phyloP scores from a whole-genome alignment of 495 filamentous ascomycete species.

The Podospora tetraspora region DNA sequence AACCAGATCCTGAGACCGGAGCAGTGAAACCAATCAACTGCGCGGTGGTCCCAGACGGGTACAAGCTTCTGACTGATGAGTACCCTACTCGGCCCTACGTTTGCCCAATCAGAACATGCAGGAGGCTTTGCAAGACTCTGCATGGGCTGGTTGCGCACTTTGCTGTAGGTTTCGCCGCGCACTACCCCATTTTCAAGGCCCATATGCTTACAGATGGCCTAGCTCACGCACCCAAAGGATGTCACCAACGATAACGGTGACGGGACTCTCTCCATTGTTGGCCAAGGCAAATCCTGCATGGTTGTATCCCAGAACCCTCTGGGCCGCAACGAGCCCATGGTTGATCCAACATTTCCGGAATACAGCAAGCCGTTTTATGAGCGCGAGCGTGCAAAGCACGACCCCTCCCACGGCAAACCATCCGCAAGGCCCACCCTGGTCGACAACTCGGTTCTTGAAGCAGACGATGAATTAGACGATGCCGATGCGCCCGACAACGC shows the following conservation, averaged over 20 bases:
- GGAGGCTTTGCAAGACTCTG: not conserved
- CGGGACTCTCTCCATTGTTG: constrained; percentile 13
- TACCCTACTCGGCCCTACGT: not conserved
- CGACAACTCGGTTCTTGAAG: not conserved
- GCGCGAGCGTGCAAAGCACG: not conserved
- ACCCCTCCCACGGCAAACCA: not conserved
- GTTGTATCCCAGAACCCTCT: constrained; percentile 16
- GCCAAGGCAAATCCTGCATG: not conserved
- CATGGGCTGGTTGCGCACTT: not conserved
- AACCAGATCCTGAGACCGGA: not conserved
- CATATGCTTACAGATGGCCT: not conserved
- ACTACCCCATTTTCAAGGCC: not conserved
- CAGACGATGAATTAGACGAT: not conserved
- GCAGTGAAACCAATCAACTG: not conserved
- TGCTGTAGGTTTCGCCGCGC: not conserved
- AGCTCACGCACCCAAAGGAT: not conserved
- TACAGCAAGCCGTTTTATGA: not conserved
- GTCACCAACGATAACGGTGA: constrained; percentile 18
- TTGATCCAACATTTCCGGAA: constrained; percentile 4
- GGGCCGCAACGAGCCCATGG: constrained; percentile 5
- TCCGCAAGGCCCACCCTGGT: not conserved
- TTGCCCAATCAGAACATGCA: constrained; percentile 1
- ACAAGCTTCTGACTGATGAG: not conserved
- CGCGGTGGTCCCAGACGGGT: not conserved
- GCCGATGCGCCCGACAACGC: not conserved